Base-by-base conservation (phyloP, 2,329 filamentous ascomycete species). In the Fusarium sp. region DNA sequence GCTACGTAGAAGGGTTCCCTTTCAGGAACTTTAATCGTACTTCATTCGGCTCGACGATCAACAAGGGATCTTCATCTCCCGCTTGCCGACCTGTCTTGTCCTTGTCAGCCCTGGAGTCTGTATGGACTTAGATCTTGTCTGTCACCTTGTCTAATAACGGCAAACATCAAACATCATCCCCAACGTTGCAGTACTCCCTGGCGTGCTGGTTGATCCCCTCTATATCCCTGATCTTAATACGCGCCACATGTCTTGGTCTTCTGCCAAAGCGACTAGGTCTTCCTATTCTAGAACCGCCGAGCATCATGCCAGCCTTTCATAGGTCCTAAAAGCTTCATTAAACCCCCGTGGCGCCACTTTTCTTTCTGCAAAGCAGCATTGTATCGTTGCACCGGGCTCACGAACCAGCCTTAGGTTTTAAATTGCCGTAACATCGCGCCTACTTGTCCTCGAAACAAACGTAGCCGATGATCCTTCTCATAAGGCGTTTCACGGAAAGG, bases 381-480 rank as follows among this genome's bases (percentile, higher is more conserved):
- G 58, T 59, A 65, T 68, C 62, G 70, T 68, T 57, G 54, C 59
- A 73, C 46, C 47, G 62, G 60, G 60, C 58, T 56, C 49, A 61
- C 59, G 49, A 54, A 50, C 59, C 50, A 50, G 63, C 57, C 63
- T 66, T 56, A 22, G 59, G 60, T 63, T 63, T 74, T 70, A 66
- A 61, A 72, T 70, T 71, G 59, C 65, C 58, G 72, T 75, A 57
- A 62, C 70, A 73, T 73, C 61, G 72, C 51, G 52, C 43, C 30
- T 25, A 32, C 27, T 63, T 29, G 42, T n/a, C 49, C 46, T 68
- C 62, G 72, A 74, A 74, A 73, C 72, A 70, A 74, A 68, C 61
- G 52, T 47, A 56, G 50, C 63, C 63, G 60, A 60, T 51, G 52
- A 66, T 70, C 68, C 62, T 57, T 60, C 64, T 67, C 59, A 61